These are phyloP conservation scores for Trichoderma atroviride DNA, from an alignment of 2,329 filamentous ascomycete genomes.

Conservation along the genomic window DNA sequence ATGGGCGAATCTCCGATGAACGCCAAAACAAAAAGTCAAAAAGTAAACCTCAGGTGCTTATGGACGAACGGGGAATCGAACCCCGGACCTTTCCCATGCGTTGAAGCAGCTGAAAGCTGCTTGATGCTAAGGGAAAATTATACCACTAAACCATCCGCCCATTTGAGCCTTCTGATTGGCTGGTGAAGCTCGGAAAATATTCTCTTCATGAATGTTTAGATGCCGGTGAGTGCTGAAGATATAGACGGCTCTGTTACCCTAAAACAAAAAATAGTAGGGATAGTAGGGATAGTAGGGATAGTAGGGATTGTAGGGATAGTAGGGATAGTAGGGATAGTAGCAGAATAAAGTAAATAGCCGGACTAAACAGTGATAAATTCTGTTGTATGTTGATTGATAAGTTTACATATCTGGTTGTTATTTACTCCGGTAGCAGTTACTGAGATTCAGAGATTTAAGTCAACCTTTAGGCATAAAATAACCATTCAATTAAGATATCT, in stretches of 20 bases:
- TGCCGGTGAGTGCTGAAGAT: background rate
- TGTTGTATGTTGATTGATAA: background rate
- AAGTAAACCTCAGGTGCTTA: background rate
- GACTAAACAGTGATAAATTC: background rate
- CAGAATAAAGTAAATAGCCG: background rate
- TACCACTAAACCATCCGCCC: slow-evolving; percentile 28
- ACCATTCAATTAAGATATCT: too few species aligned
- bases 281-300: too few species aligned
- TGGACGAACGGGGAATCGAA: slow-evolving; percentile 30
- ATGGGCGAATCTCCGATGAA: background rate
- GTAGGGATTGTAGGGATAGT: too few species aligned
- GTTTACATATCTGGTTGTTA: background rate
- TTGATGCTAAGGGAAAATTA: slow-evolving; percentile 27
- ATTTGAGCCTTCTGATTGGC: slow-evolving; percentile 13
- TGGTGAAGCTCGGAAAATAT: background rate
- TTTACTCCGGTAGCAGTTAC: too few species aligned
- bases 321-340: too few species aligned
- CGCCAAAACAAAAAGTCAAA: background rate
- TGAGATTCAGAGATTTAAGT: too few species aligned
- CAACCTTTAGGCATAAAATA: too few species aligned
- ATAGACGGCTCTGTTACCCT: background rate
- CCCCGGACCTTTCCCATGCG: slow-evolving; percentile 29
- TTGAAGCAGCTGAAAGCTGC: background rate
- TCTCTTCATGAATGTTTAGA: background rate
- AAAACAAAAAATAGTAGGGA: too few species aligned